Evolutionary conservation across 2,329 filamentous ascomycete genomes (phyloP).

Genomic region (Iodosphaeria phyllophila): DNA sequence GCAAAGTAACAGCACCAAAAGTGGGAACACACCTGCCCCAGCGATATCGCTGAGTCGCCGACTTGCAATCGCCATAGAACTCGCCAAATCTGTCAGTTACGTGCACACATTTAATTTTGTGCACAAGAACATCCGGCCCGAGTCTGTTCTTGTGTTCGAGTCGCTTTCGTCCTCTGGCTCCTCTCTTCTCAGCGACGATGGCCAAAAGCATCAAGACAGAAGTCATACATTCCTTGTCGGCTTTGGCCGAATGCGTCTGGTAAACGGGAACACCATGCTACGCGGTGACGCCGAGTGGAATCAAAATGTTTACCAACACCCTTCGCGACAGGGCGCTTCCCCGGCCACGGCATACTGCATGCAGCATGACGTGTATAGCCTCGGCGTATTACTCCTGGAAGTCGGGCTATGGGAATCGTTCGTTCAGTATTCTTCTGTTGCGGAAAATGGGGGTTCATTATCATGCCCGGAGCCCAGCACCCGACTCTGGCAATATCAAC

Average conservation of each 20-base stretch:
- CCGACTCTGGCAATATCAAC: not conserved
- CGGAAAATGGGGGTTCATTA: not conserved
- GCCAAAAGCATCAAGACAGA: not conserved
- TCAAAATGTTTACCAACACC: constrained; percentile 31
- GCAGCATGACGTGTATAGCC: constrained; percentile 37
- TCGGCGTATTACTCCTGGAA: constrained; percentile 33
- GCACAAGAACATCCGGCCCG: constrained; percentile 23
- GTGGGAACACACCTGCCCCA: too few relatives aligned
- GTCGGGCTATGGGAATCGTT: constrained; percentile 26
- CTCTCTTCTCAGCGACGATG: not conserved
- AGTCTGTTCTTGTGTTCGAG: constrained; percentile 16
- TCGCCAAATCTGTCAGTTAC: too few relatives aligned
- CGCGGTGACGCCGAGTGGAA: constrained; percentile 19
- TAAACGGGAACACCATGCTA: constrained; percentile 12
- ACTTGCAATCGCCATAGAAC: too few relatives aligned
- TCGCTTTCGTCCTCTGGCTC: too few relatives aligned
- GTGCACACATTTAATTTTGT: too few relatives aligned
- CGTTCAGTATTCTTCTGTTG: constrained; percentile 6
- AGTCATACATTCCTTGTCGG: constrained; percentile 20
- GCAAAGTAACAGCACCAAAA: too few relatives aligned
- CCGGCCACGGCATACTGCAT: constrained; percentile 23
- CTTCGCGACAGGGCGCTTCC: constrained; percentile 21
- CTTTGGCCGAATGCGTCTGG: constrained; percentile 21
- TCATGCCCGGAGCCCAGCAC: not conserved
- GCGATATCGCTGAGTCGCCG: too few relatives aligned